These are phyloP conservation scores for Fusarium nygamai DNA, from an alignment of 2,329 filamentous ascomycete genomes.

Conservation along the genomic window DNA sequence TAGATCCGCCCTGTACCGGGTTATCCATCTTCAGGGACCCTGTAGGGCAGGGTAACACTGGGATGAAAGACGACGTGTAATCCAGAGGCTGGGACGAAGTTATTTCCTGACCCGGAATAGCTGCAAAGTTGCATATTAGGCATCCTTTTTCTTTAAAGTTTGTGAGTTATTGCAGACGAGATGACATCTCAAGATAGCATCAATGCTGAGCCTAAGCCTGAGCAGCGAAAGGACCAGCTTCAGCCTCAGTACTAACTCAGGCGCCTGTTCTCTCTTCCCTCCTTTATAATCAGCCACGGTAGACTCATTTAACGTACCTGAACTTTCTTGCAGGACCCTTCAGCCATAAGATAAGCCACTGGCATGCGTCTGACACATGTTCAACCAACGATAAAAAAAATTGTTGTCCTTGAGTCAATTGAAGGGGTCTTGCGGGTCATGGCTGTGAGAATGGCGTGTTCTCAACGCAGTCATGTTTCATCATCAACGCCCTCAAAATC, in stretches of 20 bases:
- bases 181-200: constrained; percentile 32
- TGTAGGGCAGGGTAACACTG: constrained; percentile 4
- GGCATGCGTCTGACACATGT: background rate
- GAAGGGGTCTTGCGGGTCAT: constrained; percentile 15
- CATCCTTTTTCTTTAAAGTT: constrained; percentile 1
- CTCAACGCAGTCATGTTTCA: constrained; percentile 31
- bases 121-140: background rate
- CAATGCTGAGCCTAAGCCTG: background rate
- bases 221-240: background rate
- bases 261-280: constrained; percentile 2
- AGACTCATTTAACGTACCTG: constrained; percentile 15
- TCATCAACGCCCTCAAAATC: constrained; percentile 25
- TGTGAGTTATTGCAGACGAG: constrained; percentile 9
- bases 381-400: background rate
- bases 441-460: constrained; percentile 25
- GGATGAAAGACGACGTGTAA: constrained; percentile 1
- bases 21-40: background rate
- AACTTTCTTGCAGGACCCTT: constrained; percentile 6
- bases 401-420: background rate
- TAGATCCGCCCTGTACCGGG: constrained; percentile 17
- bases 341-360: background rate
- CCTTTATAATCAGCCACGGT: constrained; percentile 7
- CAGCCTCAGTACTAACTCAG: background rate
- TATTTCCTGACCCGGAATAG: background rate
- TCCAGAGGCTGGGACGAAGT: constrained; percentile 1